A percentile compares a stretch with the other conserved stretches of the same genome.
These are phyloP conservation scores for Nakazawaea siamensis DNA, from an alignment of 805 yeast species.

Conservation along the genomic window DNA sequence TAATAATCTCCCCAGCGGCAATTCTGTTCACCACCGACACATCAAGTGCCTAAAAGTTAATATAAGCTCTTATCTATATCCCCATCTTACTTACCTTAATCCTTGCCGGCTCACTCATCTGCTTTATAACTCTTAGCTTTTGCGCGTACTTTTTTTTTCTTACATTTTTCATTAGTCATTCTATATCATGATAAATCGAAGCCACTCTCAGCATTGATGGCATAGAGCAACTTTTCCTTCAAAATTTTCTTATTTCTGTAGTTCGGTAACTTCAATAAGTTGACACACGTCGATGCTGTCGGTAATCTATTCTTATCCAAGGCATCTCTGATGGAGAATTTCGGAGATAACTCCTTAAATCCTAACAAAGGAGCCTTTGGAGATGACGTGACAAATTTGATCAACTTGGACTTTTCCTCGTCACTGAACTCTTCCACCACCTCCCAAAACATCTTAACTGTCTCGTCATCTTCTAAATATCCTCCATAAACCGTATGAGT, in stretches of 20 bases:
- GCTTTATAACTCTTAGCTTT: no score
- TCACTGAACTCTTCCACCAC: slow-evolving; percentile 59
- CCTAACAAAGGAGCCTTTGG: slow-evolving; percentile 90
- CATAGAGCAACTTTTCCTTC: slow-evolving; percentile 58
- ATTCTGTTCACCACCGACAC: slow-evolving; percentile 74
- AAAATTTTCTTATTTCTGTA: slow-evolving; percentile 54
- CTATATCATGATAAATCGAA: slow-evolving; percentile 67
- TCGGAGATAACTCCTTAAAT: slow-evolving; percentile 64
- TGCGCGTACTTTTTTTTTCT: no score
- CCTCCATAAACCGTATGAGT: slow-evolving; percentile 62
- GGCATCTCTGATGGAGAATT: slow-evolving; percentile 69
- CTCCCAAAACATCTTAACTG: slow-evolving; percentile 66
- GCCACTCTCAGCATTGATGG: slow-evolving; percentile 78
- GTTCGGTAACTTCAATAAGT: slow-evolving; percentile 78
- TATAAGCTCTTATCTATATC: background rate
- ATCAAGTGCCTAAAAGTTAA: slow-evolving; percentile 37
- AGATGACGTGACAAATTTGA: slow-evolving; percentile 89
- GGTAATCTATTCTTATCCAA: slow-evolving; percentile 55
- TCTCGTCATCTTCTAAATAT: slow-evolving; percentile 41
- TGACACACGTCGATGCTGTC: slow-evolving; percentile 90
- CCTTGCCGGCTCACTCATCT: background rate
- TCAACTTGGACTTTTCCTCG: slow-evolving; percentile 53
- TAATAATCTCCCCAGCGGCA: slow-evolving; percentile 95
- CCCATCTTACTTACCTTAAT: slow-evolving; percentile 1
- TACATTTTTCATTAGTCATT: no score